Evolutionary conservation across 108 stramenopile genomes (phyloP), one percentile per base, ranked within the genome.

Genomic region (Nannochloropsis granulata): DNA sequence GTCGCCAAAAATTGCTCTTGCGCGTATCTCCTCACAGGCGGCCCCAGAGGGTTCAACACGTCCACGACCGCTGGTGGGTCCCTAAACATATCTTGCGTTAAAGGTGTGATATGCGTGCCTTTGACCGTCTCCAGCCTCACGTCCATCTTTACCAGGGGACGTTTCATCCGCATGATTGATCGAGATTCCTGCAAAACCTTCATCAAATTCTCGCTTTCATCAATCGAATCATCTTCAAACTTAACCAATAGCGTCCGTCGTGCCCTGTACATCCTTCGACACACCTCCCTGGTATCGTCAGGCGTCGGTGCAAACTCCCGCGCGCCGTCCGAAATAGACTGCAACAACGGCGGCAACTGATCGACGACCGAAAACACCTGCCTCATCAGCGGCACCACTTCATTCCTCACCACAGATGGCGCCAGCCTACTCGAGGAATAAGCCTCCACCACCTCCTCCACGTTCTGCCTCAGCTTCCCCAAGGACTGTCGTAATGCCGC

Each of bases 121-220:
- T 42, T 88, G 43, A 90, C 25, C 43, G 56, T 24, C 81, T 81
- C 84, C 71, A 86, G 80, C 44, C 84, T 81, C 45, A 90, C 89
- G 84, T 95, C 94, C 89, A 95, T 93, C 26, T 93, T 91, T 81
- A 95, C 92, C 94, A 97, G 93, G 42, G 95, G 96, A 34, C 96
- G 87, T 85, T 93, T 93, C 94, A 94, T 97, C 42, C 93, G 92
- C 82, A 85, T 81, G 12, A 90, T 81, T 0, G 92, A 93, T 79
- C 92, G 92, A 8, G 94, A 94, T 84, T 94, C 96, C 82, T 90
- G 91, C 45, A 97, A 83, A 43, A 94, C 89, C 79, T 92, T 91
- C 82, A 94, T 92, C 71, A 97, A 81, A n/a, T 92, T 85, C 83
- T 93, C 92, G 44, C 94, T 94, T 84, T 97, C 96, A 81, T 97